These are phyloP conservation scores for Cytospora mali DNA, from an alignment of 2,329 filamentous ascomycete genomes.

Conservation along the genomic window DNA sequence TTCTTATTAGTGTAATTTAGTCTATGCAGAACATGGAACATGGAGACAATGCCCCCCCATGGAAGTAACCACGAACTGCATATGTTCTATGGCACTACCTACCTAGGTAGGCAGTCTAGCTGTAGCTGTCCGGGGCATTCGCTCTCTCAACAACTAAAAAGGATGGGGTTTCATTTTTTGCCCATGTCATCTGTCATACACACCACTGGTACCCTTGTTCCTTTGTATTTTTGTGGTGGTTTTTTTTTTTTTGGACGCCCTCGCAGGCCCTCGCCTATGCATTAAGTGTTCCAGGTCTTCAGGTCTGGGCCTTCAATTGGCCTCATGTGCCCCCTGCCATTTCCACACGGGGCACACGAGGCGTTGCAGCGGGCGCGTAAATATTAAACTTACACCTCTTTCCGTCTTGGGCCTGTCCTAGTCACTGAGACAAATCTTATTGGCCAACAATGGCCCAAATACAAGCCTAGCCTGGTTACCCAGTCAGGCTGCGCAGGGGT, in stretches of 20 bases:
- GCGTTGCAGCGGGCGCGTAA: constrained; percentile 49
- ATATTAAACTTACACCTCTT: constrained; percentile 15
- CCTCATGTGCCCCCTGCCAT: constrained; percentile 35
- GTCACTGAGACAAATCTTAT: background rate
- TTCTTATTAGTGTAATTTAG: constrained; percentile 4
- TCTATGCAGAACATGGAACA: constrained; percentile 32
- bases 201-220: no score
- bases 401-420: background rate
- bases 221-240: no score
- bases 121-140: no score
- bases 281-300: constrained; percentile 45
- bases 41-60: no score
- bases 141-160: no score
- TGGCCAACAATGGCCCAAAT: background rate
- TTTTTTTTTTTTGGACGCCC: constrained; percentile 16
- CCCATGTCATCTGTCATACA: no score
- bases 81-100: background rate
- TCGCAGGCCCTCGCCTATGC: constrained; percentile 35
- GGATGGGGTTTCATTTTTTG: no score
- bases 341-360: constrained; percentile 36
- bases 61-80: no score
- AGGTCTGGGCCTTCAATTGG: constrained; percentile 42
- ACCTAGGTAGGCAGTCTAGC: no score
- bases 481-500: background rate
- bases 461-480: background rate